Conservation (phyloP, 2,329 filamentous ascomycete species). For the Xylariaceae sp. region DNA sequence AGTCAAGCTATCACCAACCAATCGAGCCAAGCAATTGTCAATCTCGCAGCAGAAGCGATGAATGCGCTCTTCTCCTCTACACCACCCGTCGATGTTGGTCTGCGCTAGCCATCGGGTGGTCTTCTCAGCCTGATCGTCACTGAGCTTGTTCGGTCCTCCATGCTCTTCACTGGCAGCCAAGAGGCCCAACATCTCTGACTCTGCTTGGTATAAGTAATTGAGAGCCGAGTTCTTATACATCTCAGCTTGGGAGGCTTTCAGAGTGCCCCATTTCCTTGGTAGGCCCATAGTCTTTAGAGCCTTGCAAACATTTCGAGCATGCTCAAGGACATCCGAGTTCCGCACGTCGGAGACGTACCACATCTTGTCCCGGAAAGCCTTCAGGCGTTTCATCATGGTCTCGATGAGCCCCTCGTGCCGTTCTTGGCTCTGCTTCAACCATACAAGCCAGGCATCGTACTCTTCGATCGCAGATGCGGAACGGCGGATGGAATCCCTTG, state of each 20-base stretch:
- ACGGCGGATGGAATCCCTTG: slow-evolving; percentile 63
- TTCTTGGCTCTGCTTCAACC: slow-evolving; percentile 78
- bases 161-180: slow-evolving; percentile 78
- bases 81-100: slow-evolving; percentile 85
- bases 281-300: slow-evolving; percentile 88
- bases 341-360: slow-evolving; percentile 96
- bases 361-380: slow-evolving; percentile 88
- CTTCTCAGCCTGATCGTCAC: slow-evolving; percentile 89
- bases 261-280: slow-evolving; percentile 51
- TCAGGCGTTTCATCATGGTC: slow-evolving; percentile 67
- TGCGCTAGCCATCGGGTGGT: slow-evolving; percentile 79
- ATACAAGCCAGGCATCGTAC: slow-evolving; percentile 77
- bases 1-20: slow-evolving; percentile 78
- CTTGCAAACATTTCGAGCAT: slow-evolving; percentile 78
- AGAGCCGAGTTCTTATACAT: slow-evolving; percentile 43
- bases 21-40: slow-evolving; percentile 76
- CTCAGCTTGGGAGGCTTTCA: slow-evolving; percentile 45
- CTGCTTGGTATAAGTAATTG: slow-evolving; percentile 73
- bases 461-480: slow-evolving; percentile 71
- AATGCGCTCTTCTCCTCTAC: slow-evolving; percentile 88
- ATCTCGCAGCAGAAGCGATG: slow-evolving; percentile 91
- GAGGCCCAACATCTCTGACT: slow-evolving; percentile 82
- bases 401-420: slow-evolving; percentile 71
- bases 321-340: slow-evolving; percentile 82
- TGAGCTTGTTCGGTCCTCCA: slow-evolving; percentile 89